Base-by-base conservation (phyloP, 768 basidiomycete species). In the Pleurotus citrinopileatus region DNA sequence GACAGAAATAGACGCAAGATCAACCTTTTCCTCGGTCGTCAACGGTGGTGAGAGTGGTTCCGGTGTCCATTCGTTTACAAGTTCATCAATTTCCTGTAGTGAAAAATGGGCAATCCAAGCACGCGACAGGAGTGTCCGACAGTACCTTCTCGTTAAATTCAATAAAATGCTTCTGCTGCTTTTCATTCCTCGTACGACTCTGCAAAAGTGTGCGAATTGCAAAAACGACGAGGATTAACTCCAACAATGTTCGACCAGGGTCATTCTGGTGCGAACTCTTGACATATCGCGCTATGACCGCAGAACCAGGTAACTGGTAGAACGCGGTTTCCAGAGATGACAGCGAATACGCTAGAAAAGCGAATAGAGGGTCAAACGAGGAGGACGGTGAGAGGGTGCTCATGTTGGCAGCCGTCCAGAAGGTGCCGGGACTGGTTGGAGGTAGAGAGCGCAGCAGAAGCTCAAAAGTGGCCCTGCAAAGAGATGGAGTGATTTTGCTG, bases 191-290 rank as follows among this genome's bases (percentile, higher is more conserved):
- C 0, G 95, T 98, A 28, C 96, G 76, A 7, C 88, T 87, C 71
- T 95, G 93, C 38, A 97, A 67, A n/a, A 98, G 73, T 0, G 96
- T 98, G 53, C 92, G 75, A 51, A 98, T 80, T 19, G 91, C 94
- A 62, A 98, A 97, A 42, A 91, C 74, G 52, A 94, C 67, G 29
- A 99, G 81, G 46, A 96, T 83, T 19, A 98, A 67, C 70, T 99
- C 97, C 47, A 99, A 81, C 7, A 98, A 61, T 0, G 93, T 94
- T 52, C 97, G 79, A 27, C 89, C 91, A 1, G 97, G 97, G 70
- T 99, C 97, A 66, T 99, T 90, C 69, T 91, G 90, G 69, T 99
- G 95, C 0, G 92, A 95, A 25, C 91, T 93, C 72, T 83, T 88
- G 73, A 98, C 90, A 67, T 97, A 97, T 61, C 95, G 89, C 57